Evolutionary conservation across 768 basidiomycete genomes (phyloP), one percentile per base, ranked within the genome.

Genomic region (Chiua virens): DNA sequence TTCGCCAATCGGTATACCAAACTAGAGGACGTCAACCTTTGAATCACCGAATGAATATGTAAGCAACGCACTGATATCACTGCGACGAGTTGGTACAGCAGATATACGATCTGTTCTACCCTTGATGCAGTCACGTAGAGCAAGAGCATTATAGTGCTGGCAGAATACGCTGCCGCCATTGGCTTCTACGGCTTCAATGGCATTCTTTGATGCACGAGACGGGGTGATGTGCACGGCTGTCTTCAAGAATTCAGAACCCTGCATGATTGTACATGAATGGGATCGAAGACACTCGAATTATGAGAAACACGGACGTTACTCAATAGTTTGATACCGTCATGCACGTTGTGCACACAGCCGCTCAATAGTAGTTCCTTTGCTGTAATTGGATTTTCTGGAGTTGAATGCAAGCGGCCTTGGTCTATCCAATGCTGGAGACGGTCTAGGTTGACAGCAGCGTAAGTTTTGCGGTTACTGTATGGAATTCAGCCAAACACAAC

Each of bases 371-470:
- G 72, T 55, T 93, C 88, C 30, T 79, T 82, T 37, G 92, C 92
- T 20, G 93, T 97, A 47, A 99, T 98, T 5, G 93, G 89, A 38
- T 82, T 78, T 45, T 86, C 83, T 13, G 84, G 85, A 0, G 88
- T 83, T 1, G 89, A 92, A 30, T 80, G 74, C 42, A 98, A 73
- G 41, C 91, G 82, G 5, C 91, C 90, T 64, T 86, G 81, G 60
- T 91, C 83, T 64, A 99, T 85, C 91, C 92, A 98, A 65, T 87
- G 75, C 59, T 96, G 93, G 58, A 99, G 80, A 45, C 88, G 80
- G 65, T 93, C 86, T 34, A 98, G 75, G 58, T 95, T 93, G 14
- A 98, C 77, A 3, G 91, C 86, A 5, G 90, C 88, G 73, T 82
- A 95, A 6, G 73, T 81, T 65, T 85, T 87, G 44, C 75, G 79